These are phyloP conservation scores for Agrocybe pediades DNA, from an alignment of 768 basidiomycete species.

Conservation along the genomic window DNA sequence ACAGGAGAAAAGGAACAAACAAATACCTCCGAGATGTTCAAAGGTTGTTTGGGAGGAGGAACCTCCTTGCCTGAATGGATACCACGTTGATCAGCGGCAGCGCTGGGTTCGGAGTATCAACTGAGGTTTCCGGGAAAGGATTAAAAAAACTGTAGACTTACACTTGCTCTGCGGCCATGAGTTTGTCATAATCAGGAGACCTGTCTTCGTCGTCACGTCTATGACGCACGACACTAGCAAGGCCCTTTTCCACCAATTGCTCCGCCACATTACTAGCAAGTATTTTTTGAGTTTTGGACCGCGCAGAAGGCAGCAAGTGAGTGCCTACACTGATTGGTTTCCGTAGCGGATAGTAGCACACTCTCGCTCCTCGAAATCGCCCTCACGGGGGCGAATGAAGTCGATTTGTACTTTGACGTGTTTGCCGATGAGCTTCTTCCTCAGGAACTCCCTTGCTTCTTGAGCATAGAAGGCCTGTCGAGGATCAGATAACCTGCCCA, in stretches of 20 bases:
- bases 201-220: conserved; percentile 94
- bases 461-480: conserved; percentile 87
- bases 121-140: too few species aligned
- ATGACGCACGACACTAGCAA: conserved; percentile 89
- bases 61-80: conserved; percentile 93
- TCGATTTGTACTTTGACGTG: conserved; percentile 82
- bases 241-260: conserved; percentile 90
- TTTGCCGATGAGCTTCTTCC: conserved; percentile 92
- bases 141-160: conserved; percentile 38
- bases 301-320: not conserved
- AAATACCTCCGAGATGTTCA: conserved; percentile 89
- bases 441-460: conserved; percentile 91
- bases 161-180: conserved; percentile 94
- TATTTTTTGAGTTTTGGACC: not conserved
- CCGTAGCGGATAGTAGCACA: conserved; percentile 89
- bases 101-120: conserved; percentile 62
- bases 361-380: conserved; percentile 92
- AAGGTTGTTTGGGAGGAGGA: conserved; percentile 73
- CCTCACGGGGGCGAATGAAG: conserved; percentile 88
- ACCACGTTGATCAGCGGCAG: conserved; percentile 74
- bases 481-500: conserved; percentile 72
- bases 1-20: not conserved
- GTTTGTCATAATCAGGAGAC: conserved; percentile 93
- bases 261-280: conserved; percentile 81
- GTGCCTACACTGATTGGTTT: conserved; percentile 71